Evolutionary conservation across 164 flowering plant genomes (phyloP).

Genomic region (Protea cynaroides): DNA sequence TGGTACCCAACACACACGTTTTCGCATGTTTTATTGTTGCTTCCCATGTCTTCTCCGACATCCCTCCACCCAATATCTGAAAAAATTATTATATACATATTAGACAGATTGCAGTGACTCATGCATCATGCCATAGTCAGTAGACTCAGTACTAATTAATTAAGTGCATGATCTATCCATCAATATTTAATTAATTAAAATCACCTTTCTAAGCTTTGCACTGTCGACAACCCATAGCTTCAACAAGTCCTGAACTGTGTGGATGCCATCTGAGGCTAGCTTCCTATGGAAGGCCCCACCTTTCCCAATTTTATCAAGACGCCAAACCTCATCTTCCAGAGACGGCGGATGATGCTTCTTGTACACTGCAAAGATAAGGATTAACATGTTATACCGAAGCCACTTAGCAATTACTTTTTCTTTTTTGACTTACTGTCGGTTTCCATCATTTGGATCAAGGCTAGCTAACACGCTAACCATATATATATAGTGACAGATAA

Average conservation of each 20-base stretch:
- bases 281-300: conserved; percentile 69
- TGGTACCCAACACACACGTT: conserved; percentile 45
- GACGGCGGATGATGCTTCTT: conserved; percentile 79
- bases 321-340: conserved; percentile 75
- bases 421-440: too few relatives aligned
- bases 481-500: too few relatives aligned
- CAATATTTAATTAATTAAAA: too few relatives aligned
- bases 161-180: too few relatives aligned
- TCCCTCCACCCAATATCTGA: conserved; percentile 58
- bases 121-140: too few relatives aligned
- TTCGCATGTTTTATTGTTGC: conserved; percentile 53
- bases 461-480: too few relatives aligned
- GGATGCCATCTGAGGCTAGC: conserved; percentile 30
- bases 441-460: too few relatives aligned
- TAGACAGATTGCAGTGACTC: background rate
- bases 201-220: conserved; percentile 41
- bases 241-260: conserved; percentile 68
- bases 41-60: conserved; percentile 81
- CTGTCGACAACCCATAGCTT: conserved; percentile 36
- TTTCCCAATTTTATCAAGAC: conserved; percentile 75
- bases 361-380: conserved; percentile 42
- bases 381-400: background rate
- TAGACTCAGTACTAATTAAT: too few relatives aligned
- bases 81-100: background rate
- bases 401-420: background rate